A percentile compares a stretch with the other conserved stretches of the same genome.
phyloP scores from a whole-genome alignment of 2,329 filamentous ascomycete genomes.

The Kalaharituber pfeilii region DNA sequence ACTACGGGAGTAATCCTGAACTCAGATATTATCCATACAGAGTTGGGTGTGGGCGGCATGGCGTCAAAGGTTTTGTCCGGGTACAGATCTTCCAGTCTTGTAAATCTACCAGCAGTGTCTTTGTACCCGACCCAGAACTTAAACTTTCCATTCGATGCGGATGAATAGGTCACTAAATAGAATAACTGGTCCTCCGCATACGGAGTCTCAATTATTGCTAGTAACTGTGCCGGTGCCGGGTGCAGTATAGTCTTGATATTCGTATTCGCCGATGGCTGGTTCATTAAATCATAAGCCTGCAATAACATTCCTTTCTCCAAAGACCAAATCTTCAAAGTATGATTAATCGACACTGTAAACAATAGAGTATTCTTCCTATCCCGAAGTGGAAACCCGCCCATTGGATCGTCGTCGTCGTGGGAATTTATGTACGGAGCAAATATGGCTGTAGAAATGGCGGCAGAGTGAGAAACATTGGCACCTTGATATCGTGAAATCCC shows the following conservation, averaged over 20 bases:
- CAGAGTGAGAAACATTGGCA: constrained; percentile 20
- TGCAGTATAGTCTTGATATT: constrained; percentile 22
- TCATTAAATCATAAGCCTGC: constrained; percentile 59
- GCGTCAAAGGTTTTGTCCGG: constrained; percentile 46
- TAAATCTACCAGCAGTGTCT: constrained; percentile 32
- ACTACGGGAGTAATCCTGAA: constrained; percentile 43
- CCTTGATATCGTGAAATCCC: constrained; percentile 19
- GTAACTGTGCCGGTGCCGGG: constrained; percentile 20
- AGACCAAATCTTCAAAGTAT: constrained; percentile 81
- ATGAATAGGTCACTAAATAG: constrained; percentile 67
- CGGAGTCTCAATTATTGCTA: constrained; percentile 29
- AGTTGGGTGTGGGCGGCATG: constrained; percentile 50
- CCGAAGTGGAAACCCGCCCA: constrained; percentile 29
- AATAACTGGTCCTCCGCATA: constrained; percentile 34
- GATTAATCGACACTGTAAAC: constrained; percentile 76
- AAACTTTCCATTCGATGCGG: constrained; percentile 73
- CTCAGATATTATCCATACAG: constrained; percentile 64
- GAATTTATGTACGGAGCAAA: constrained; percentile 17
- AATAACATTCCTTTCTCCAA: constrained; percentile 61
- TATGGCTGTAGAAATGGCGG: constrained; percentile 20
- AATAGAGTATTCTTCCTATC: constrained; percentile 23
- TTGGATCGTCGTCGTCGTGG: constrained; percentile 30
- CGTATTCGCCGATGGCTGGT: constrained; percentile 29
- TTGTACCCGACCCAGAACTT: constrained; percentile 63
- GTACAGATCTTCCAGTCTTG: constrained; percentile 44